A percentile compares a stretch with the other conserved stretches of the same genome.
Evolutionary conservation across 345 rosid genomes (phyloP).

Genomic region (Gossypium arboreum): DNA sequence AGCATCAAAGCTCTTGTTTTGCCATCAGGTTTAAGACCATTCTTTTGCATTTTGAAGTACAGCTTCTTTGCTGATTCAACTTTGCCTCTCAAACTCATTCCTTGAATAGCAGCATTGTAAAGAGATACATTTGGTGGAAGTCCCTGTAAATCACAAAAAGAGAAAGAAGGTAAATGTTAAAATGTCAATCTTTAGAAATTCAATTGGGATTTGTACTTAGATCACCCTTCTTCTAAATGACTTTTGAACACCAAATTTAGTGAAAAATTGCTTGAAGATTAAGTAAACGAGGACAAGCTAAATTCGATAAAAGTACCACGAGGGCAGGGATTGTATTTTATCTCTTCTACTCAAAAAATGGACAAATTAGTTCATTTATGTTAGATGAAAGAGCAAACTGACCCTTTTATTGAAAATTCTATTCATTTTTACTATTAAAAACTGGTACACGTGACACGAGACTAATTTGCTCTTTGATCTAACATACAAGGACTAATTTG

Average conservation of each 20-base stretch:
- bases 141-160: conserved; percentile 28
- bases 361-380: too few relatives aligned
- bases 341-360: too few relatives aligned
- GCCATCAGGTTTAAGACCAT: conserved; percentile 59
- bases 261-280: not conserved
- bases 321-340: too few relatives aligned
- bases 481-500: too few relatives aligned
- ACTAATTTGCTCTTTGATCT: too few relatives aligned
- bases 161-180: not conserved
- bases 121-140: conserved; percentile 57
- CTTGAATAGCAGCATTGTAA: conserved; percentile 65
- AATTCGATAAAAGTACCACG: not conserved
- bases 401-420: too few relatives aligned
- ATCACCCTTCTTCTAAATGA: too few relatives aligned
- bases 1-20: conserved; percentile 74
- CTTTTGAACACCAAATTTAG: too few relatives aligned
- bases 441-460: too few relatives aligned
- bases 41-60: conserved; percentile 50
- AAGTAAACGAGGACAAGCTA: not conserved
- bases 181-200: not conserved
- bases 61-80: conserved; percentile 53
- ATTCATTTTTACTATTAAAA: too few relatives aligned
- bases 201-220: not conserved
- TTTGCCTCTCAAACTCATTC: conserved; percentile 67
- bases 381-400: too few relatives aligned